Evolutionary conservation across 768 basidiomycete genomes (phyloP), one percentile per base, ranked within the genome.

Genomic region (Boletellus emodensis): DNA sequence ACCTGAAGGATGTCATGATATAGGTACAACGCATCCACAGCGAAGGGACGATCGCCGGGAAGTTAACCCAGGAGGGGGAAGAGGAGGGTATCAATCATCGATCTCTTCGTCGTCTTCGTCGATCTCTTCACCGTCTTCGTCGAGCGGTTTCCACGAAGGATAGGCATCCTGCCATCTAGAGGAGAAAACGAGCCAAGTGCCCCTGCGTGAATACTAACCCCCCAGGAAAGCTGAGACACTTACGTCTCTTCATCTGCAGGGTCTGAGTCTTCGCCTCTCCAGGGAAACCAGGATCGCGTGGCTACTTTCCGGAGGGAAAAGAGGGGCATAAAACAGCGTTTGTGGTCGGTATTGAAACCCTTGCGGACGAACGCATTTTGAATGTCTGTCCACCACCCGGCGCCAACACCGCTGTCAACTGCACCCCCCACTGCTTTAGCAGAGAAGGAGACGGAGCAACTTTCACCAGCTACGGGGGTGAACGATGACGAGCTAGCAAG

Each of bases 141-240:
- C 44, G 10, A 56, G 51, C 13, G 54, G 61, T n/a, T 34, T 62
- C 61, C 61, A 60, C 3, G 46, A 26, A n/a, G 39, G 49, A 48
- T 48, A 52, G 26, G 57, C 57, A 17, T 62, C 52, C 18, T 44
- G n/a, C 53, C 56, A 59, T n/a, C 61, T 60, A 30, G 14, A 12
- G 39, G n/a, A 30, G 10, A 30, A 30, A 30, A 30, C 7, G 30
- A 7, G 30, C 30, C 4, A 11, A 8, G 30, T 11, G 30, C 30
- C 30, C 14, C 7, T 3, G 24, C 12, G 22, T 40, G 13, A 35
- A 11, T 20, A 6, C 22, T 3, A 39, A 18, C 30, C 9, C 18
- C 30, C 5, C 2, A 3, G 11, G 5, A 12, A 30, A 42, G 5
- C 17, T 33, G n/a, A 28, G 3, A 32, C 24, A 56, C 51, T 48